phyloP scores from a whole-genome alignment of 371 early-diverging fungal species.

The Gilbertella persicaria region DNA sequence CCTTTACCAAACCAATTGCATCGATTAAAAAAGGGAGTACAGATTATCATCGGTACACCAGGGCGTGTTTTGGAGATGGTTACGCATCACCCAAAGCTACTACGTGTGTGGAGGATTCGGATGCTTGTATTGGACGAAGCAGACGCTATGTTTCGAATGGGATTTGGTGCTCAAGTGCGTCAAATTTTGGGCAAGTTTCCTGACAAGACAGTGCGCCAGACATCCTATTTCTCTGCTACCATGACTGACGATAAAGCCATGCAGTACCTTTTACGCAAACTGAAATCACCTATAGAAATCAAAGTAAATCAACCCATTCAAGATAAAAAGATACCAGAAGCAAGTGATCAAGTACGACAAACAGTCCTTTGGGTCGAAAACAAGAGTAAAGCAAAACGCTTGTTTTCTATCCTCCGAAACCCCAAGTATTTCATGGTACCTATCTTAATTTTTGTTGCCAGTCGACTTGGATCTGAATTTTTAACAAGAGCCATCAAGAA shows the following conservation, averaged over 20 bases:
- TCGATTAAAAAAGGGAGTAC: conserved; percentile 59
- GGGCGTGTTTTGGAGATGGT: conserved; percentile 57
- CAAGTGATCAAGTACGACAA: conserved; percentile 53
- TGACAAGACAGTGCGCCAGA: conserved; percentile 45
- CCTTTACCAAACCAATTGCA: conserved; percentile 54
- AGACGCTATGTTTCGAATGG: conserved; percentile 59
- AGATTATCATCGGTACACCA: conserved; percentile 62
- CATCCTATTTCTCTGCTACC: conserved; percentile 55
- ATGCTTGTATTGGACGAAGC: conserved; percentile 67
- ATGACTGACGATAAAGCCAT: conserved; percentile 13
- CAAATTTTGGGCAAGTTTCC: conserved; percentile 51
- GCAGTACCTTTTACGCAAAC: conserved; percentile 5
- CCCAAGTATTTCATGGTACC: conserved; percentile 60
- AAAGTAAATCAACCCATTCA: conserved; percentile 10
- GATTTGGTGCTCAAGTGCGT: conserved; percentile 52
- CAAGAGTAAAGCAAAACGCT: conserved; percentile 57
- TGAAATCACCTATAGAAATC: conserved; percentile 29
- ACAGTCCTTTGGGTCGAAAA: conserved; percentile 69
- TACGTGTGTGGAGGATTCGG: conserved; percentile 47
- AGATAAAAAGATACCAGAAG: conserved; percentile 17
- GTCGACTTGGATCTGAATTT: conserved; percentile 57
- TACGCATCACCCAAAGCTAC: conserved; percentile 38
- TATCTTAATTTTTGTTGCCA: conserved; percentile 59
- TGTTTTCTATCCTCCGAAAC: conserved; percentile 57
- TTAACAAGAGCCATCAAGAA: conserved; percentile 50